These are phyloP conservation scores for Aspergillus fumigatus DNA, from an alignment of 2,329 filamentous ascomycete species.

Conservation along the genomic window DNA sequence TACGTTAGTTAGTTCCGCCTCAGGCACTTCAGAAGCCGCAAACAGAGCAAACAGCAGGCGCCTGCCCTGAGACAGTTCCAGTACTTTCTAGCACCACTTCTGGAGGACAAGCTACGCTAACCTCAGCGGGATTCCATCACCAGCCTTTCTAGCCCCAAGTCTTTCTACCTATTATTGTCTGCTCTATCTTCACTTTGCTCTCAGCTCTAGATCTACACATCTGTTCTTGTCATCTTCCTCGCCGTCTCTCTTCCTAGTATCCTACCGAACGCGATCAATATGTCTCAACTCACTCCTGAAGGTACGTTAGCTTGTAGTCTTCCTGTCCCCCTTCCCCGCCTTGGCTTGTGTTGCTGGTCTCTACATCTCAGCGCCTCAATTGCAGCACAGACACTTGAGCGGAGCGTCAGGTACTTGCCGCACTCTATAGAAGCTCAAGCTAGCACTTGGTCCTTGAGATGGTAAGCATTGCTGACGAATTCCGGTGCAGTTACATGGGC, in stretches of 20 bases:
- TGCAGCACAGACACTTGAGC: background rate
- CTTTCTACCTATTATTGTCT: background rate
- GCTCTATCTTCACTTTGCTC: background rate
- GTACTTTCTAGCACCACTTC: conserved; percentile 34
- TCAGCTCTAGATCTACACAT: background rate
- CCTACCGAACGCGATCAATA: conserved; percentile 14
- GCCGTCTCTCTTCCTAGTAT: conserved; percentile 5
- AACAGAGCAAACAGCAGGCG: conserved; percentile 30
- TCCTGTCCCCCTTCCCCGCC: conserved; percentile 27
- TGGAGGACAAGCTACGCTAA: conserved; percentile 15
- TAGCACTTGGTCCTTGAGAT: conserved; percentile 3
- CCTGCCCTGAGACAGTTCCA: conserved; percentile 29
- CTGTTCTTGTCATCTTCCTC: background rate
- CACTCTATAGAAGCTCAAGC: background rate
- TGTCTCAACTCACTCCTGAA: conserved; percentile 41
- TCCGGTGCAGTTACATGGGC: conserved; percentile 79
- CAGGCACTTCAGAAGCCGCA: conserved; percentile 19
- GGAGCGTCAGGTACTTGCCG: background rate
- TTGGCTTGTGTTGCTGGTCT: conserved; percentile 10
- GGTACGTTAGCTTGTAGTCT: conserved; percentile 34
- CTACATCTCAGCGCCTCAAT: conserved; percentile 8
- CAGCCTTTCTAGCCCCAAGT: conserved; percentile 7
- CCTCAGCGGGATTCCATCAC: conserved; percentile 11
- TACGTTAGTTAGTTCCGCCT: conserved; percentile 23
- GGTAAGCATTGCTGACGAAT: background rate